These are phyloP conservation scores for Pseudopediastrum boryanum DNA, from an alignment of 139 green algal genomes.

Conservation along the genomic window DNA sequence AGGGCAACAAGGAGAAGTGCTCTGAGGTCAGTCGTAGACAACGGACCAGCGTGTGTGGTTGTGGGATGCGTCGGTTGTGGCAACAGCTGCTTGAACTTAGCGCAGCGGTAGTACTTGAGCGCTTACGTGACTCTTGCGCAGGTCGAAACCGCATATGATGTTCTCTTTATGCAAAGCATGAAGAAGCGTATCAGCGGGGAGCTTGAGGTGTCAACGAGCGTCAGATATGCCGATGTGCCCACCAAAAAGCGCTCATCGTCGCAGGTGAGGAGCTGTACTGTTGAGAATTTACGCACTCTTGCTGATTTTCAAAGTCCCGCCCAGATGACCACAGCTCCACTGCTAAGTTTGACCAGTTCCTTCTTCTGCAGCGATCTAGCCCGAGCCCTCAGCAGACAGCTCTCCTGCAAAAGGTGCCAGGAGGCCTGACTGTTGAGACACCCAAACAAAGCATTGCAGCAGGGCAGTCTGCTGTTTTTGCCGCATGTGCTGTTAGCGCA, in stretches of 20 bases:
- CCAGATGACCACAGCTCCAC: too few relatives aligned
- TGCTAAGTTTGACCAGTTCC: not conserved
- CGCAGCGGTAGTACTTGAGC: not conserved
- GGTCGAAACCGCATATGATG: constrained; percentile 76
- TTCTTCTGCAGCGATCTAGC: not conserved
- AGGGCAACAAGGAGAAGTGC: constrained; percentile 32
- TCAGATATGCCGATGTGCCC: constrained; percentile 61
- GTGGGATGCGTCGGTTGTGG: not conserved
- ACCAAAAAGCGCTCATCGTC: not conserved
- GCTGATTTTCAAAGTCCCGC: not conserved
- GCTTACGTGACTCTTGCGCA: constrained; percentile 30
- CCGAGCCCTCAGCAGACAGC: constrained; percentile 4
- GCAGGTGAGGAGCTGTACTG: not conserved
- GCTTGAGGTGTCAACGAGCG: constrained; percentile 52
- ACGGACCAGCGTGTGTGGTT: not conserved
- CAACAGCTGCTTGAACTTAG: not conserved
- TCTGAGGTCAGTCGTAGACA: constrained; percentile 24
- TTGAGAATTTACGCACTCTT: not conserved
- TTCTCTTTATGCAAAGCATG: constrained; percentile 82
- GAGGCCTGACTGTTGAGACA: constrained; percentile 23
- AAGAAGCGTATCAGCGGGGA: constrained; percentile 63
- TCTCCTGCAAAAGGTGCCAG: constrained; percentile 39
- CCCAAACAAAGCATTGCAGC: constrained; percentile 24
- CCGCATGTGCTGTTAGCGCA: constrained; percentile 55
- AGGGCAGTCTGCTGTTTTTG: constrained; percentile 58